Base-by-base conservation (phyloP, 768 basidiomycete species). In the Lactifluus volemus region DNA sequence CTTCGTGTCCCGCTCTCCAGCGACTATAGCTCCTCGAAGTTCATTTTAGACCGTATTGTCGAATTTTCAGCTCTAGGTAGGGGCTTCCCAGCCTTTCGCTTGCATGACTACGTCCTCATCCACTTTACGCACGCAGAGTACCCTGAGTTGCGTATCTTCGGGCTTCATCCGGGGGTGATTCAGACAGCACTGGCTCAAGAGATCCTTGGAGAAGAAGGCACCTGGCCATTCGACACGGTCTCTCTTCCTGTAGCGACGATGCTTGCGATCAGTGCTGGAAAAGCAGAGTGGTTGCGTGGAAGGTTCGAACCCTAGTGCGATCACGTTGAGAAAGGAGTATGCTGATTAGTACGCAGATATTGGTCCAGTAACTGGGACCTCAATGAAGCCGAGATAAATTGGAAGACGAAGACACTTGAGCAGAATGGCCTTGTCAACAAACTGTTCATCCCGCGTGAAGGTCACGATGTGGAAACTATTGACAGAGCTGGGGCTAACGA, bases 311-410 rank as follows among this genome's bases (percentile, higher is more conserved):
- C 34, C 30, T 17, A n/a, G 11, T 42, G 25, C 6, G 7, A 17
- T 29, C 4, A 30, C 15, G 15, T n/a, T n/a, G 39, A 30, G 21
- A 29, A 29, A 29, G 39, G 4, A 15, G 21, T 8, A 15, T 15
- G 21, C 39, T 42, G 19, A 42, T 10, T 4, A 84, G 2, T 88
- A 92, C 63, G 73, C 70, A 25, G 92, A 95, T 55, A 10, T 17
- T 53, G 52, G 52, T 53, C 38, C 19, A 14, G 9, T 25, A 49
- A 56, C 21, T 53, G 52, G 52, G 52, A 53, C 39, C 11, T 41
- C 8, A 11, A 15, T 2, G 39, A 53, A 25, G 52, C 38, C 12
- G 39, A 53, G 25, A 53, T 12, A 6, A 53, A 29, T 19, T 53
- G 52, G 52, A 53, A 53, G 52, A 25, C 21, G 21, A 41, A 53